A percentile compares a stretch with the other conserved stretches of the same genome.
These are phyloP conservation scores for Colletotrichum filicis DNA, from an alignment of 2,329 filamentous ascomycete species.

Conservation along the genomic window DNA sequence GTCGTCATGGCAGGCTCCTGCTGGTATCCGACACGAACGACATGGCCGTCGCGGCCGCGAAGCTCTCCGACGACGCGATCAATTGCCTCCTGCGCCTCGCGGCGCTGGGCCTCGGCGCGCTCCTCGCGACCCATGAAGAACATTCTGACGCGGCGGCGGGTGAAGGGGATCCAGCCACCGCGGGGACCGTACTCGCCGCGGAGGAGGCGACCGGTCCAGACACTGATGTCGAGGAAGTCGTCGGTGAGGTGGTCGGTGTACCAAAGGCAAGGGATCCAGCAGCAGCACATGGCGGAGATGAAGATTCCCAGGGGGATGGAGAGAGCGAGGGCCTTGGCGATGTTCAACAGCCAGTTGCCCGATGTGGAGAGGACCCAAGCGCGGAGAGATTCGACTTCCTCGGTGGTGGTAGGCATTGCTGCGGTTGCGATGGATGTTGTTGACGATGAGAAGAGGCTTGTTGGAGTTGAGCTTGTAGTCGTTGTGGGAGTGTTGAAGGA, in stretches of 20 bases:
- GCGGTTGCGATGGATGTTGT: background rate
- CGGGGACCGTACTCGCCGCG: background rate
- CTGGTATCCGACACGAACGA: background rate
- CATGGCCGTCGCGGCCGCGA: background rate
- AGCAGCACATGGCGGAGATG: conserved; percentile 36
- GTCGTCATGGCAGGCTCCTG: background rate
- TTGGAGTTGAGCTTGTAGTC: background rate
- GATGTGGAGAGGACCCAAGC: conserved; percentile 13
- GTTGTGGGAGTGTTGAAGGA: background rate
- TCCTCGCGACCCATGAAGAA: background rate
- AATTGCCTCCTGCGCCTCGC: background rate
- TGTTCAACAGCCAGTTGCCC: background rate
- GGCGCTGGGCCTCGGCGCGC: background rate
- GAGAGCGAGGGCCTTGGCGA: conserved; percentile 33
- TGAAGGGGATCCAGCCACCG: background rate
- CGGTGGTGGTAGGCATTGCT: background rate
- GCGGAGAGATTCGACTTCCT: background rate
- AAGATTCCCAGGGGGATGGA: conserved; percentile 31
- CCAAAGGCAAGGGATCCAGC: conserved; percentile 35
- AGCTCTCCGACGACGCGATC: background rate
- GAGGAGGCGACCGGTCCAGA: background rate
- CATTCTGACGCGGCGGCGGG: background rate
- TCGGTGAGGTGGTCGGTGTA: conserved; percentile 19
- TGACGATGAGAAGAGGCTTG: too few species aligned
- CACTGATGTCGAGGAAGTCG: background rate